Percentiles rank a stretch among this genome's conserved stretches.
Evolutionary conservation across 805 yeast species (phyloP).

Genomic region (Saturnispora sekii): DNA sequence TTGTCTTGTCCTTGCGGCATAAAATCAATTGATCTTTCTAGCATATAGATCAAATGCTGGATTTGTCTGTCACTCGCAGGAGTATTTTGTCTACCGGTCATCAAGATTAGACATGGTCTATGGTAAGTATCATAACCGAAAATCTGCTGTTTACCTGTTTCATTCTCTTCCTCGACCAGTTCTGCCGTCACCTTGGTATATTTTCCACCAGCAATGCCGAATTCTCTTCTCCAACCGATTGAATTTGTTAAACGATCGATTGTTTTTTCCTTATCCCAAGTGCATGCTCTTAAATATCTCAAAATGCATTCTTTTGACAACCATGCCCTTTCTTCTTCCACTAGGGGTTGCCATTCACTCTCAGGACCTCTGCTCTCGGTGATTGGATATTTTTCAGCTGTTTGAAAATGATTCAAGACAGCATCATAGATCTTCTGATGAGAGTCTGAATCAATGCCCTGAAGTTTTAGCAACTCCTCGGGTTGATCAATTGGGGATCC

Average conservation of each 20-base stretch:
- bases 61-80: slow-evolving; percentile 82
- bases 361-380: slow-evolving; percentile 32
- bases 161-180: slow-evolving; percentile 57
- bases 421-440: slow-evolving; percentile 49
- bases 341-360: slow-evolving; percentile 28
- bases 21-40: slow-evolving; percentile 84
- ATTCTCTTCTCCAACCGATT: slow-evolving; percentile 87
- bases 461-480: slow-evolving; percentile 28
- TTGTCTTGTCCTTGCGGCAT: slow-evolving; percentile 97
- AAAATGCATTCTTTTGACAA: slow-evolving; percentile 80
- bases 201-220: slow-evolving; percentile 57
- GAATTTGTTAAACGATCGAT: slow-evolving; percentile 66
- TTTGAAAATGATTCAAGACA: slow-evolving; percentile 51
- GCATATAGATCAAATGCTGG: slow-evolving; percentile 85
- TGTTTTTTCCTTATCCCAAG: slow-evolving; percentile 69
- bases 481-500: slow-evolving; percentile 41
- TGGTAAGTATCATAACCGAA: slow-evolving; percentile 82
- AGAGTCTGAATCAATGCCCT: slow-evolving; percentile 32
- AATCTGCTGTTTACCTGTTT: slow-evolving; percentile 84
- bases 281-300: slow-evolving; percentile 86
- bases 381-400: slow-evolving; percentile 39
- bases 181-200: slow-evolving; percentile 42
- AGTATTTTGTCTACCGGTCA: slow-evolving; percentile 97
- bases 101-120: slow-evolving; percentile 86
- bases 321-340: slow-evolving; percentile 71